These are phyloP conservation scores for Macrocystidia cucumis DNA, from an alignment of 1,284 basidiomycete genomes.

Conservation along the genomic window DNA sequence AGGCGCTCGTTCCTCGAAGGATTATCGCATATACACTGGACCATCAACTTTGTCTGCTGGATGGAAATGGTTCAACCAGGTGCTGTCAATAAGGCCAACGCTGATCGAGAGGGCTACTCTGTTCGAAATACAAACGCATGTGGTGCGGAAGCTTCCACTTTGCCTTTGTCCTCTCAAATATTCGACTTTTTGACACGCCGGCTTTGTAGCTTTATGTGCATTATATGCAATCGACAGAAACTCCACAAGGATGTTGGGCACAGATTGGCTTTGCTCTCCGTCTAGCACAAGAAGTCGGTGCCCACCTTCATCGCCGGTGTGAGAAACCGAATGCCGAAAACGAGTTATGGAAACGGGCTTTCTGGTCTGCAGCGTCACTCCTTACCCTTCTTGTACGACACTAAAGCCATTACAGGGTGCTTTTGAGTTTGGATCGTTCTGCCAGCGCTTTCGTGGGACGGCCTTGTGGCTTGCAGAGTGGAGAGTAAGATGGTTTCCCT, in stretches of 20 bases:
- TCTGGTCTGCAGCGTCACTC: conserved; percentile 35
- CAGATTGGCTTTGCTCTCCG: conserved; percentile 50
- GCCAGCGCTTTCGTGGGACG: conserved; percentile 53
- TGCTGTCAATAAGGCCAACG: conserved; percentile 48
- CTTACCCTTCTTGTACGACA: not conserved
- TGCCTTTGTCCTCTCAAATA: conserved; percentile 7
- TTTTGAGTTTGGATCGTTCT: conserved; percentile 41
- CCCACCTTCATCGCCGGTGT: conserved; percentile 32
- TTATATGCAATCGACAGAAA: conserved; percentile 24
- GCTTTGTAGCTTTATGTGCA: conserved; percentile 28
- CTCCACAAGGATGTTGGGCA: conserved; percentile 50
- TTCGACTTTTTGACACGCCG: too few relatives aligned
- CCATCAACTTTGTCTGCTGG: conserved; percentile 53
- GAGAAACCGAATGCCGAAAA: conserved; percentile 34
- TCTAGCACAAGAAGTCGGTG: conserved; percentile 47
- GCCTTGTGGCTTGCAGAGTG: conserved; percentile 59
- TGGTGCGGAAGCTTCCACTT: conserved; percentile 21
- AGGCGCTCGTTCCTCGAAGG: conserved; percentile 63
- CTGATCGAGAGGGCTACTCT: conserved; percentile 52
- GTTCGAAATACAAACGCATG: conserved; percentile 62
- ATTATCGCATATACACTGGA: conserved; percentile 50
- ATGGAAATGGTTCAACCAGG: conserved; percentile 69
- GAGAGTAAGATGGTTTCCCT: conserved; percentile 38
- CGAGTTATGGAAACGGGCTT: conserved; percentile 65
- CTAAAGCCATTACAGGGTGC: conserved; percentile 26